Evolutionary conservation across 371 early-diverging fungal species (phyloP), one percentile per base, ranked within the genome.

Genomic region (Zopfochytrium polystomum): DNA sequence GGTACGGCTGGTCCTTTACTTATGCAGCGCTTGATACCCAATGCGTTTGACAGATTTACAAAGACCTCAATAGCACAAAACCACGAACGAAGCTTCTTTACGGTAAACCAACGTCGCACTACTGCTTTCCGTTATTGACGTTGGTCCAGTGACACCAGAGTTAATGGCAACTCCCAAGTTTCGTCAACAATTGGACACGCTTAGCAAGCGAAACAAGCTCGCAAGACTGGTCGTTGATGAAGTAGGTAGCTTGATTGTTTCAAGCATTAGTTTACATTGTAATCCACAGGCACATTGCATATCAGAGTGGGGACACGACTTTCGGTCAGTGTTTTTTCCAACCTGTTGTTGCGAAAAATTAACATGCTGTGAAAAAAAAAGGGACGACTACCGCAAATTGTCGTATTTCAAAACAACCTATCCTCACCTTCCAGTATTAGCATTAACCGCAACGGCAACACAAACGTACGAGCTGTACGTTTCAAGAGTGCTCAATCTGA

Each of bases 271-370:
- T 38, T 56, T 20, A 22, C 22, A 4, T 22, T 54, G 3, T 56
- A 29, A 31, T 23, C 22, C 20, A 25, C 30, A 71, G 65, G 79
- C 79, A 3, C 79, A 79, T 55, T 79, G 79, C 43, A 73, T 79
- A 50, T 60, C 62, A 15, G 73, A 80, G 59, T 80, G 80, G 80
- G 77, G 74, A 7, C 79, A 78, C 50, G 77, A 77, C 45, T 77
- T 77, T 49, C 47, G 74, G 65, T 61, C 31, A 38, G 46, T 18
- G 0, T 11, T 42, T 13, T 45, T 55, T 47, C 1, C 1, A n/a
- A n/a, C 47, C 29, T 60, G 20, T 35, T 52, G 33, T 3, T 32
- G 18, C 22, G 20, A 26, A 43, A 26, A 44, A 65, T 35, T 20
- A 23, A 15, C 25, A 26, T 11, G n/a, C n/a, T n/a, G n/a, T n/a